Evolutionary conservation across 306 rosid species (phyloP).

Genomic region (Cajanus cajan): DNA sequence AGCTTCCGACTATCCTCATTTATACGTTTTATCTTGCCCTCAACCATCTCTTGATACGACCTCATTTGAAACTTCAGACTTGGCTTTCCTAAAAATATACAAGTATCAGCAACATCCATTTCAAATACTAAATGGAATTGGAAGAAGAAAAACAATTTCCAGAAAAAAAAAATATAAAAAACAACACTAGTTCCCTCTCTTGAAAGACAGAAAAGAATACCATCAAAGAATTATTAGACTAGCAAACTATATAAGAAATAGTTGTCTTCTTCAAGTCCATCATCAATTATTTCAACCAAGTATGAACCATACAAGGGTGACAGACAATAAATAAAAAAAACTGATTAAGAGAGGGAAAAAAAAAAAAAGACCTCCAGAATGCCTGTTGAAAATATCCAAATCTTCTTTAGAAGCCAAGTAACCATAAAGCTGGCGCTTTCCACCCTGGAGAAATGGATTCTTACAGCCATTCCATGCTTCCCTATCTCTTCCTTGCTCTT

Average conservation of each 20-base stretch:
- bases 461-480: constrained; percentile 42
- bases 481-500: constrained; percentile 45
- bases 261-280: constrained; percentile 5
- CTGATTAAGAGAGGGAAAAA: neutral
- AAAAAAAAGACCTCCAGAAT: constrained; percentile 24
- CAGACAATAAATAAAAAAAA: neutral
- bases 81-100: constrained; percentile 34
- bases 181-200: neutral
- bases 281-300: neutral
- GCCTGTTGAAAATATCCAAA: constrained; percentile 42
- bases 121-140: neutral
- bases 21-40: constrained; percentile 44
- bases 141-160: neutral
- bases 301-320: neutral
- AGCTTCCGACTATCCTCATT: constrained; percentile 43
- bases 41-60: constrained; percentile 53
- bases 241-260: neutral
- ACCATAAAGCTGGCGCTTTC: constrained; percentile 52
- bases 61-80: constrained; percentile 44
- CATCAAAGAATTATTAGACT: constrained; percentile 1
- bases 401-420: constrained; percentile 47
- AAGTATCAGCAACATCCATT: neutral
- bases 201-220: neutral
- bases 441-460: constrained; percentile 38
- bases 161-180: neutral